Conservation (phyloP, 345 rosid species). For the Euphorbia lathyris region DNA sequence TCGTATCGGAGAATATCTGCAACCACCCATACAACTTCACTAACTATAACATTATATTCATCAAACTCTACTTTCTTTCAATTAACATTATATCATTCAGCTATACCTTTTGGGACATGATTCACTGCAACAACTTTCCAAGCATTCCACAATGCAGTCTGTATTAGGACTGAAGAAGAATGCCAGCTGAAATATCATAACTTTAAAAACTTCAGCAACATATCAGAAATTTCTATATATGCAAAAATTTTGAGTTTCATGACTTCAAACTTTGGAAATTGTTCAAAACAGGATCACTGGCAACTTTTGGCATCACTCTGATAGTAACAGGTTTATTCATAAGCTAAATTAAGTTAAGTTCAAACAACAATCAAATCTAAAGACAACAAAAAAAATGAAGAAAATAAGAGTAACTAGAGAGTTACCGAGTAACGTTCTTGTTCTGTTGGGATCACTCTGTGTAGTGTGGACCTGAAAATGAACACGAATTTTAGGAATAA, state of each 20-base stretch:
- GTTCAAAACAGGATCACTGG: not conserved
- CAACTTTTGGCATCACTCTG: not conserved
- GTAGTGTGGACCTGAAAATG: constrained; percentile 65
- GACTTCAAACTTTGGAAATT: not conserved
- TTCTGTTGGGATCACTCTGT: constrained; percentile 68
- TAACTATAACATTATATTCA: no score
- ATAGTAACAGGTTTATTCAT: not conserved
- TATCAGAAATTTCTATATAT: not conserved
- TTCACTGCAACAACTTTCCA: constrained; percentile 69
- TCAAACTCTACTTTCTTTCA: no score
- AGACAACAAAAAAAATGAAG: not conserved
- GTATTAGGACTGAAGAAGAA: constrained; percentile 62
- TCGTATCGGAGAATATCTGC: constrained; percentile 68
- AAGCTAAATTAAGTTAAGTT: not conserved
- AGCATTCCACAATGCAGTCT: constrained; percentile 68
- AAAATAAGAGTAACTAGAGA: not conserved
- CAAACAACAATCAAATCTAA: not conserved
- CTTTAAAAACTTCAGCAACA: not conserved
- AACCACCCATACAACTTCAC: not conserved
- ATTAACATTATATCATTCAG: not conserved
- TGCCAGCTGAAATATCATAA: constrained; percentile 49
- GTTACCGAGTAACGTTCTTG: constrained; percentile 80
- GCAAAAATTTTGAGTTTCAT: not conserved
- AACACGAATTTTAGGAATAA: not conserved
- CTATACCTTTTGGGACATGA: constrained; percentile 58